Conservation (phyloP, 768 basidiomycete species). For the Sporobolomyces phaffii region DNA sequence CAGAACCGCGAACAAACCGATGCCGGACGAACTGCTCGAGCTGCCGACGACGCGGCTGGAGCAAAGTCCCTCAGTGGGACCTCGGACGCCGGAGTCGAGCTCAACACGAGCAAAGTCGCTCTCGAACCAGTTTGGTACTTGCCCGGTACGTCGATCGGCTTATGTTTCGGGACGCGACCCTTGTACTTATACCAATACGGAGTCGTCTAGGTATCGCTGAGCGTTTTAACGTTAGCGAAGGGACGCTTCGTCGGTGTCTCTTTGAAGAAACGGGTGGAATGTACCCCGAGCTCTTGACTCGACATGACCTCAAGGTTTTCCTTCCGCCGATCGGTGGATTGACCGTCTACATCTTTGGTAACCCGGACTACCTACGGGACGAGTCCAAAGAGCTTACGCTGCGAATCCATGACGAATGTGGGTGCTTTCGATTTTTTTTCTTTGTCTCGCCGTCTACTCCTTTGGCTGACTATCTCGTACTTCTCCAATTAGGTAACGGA, state of each 20-base stretch:
- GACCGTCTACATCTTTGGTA: slow-evolving; percentile 86
- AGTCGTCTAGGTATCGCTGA: slow-evolving; percentile 59
- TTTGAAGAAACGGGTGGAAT: slow-evolving; percentile 89
- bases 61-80: slow-evolving; percentile 29
- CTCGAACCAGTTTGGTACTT: slow-evolving; percentile 96
- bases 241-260: slow-evolving; percentile 73
- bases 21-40: slow-evolving; percentile 58
- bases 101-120: slow-evolving; percentile 82
- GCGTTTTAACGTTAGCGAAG: slow-evolving; percentile 72
- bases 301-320: slow-evolving; percentile 79
- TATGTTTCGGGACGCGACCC: too few relatives aligned
- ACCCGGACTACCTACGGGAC: slow-evolving; percentile 69
- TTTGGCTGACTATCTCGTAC: slow-evolving; percentile 41
- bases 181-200: too few relatives aligned
- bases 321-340: slow-evolving; percentile 86
- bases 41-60: slow-evolving; percentile 47
- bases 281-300: slow-evolving; percentile 86
- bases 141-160: slow-evolving; percentile 53
- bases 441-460: slow-evolving; percentile 32
- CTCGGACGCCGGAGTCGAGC: slow-evolving; percentile 68
- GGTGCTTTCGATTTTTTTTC: slow-evolving; percentile 40
- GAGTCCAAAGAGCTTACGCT: slow-evolving; percentile 72
- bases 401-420: slow-evolving; percentile 87
- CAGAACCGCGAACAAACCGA: slow-evolving; percentile 47
- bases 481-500: slow-evolving; percentile 56